A percentile compares a stretch with the other conserved stretches of the same genome.
Evolutionary conservation across 179 eudicot genomes (phyloP).

Genomic region (Spinacia oleracea): DNA sequence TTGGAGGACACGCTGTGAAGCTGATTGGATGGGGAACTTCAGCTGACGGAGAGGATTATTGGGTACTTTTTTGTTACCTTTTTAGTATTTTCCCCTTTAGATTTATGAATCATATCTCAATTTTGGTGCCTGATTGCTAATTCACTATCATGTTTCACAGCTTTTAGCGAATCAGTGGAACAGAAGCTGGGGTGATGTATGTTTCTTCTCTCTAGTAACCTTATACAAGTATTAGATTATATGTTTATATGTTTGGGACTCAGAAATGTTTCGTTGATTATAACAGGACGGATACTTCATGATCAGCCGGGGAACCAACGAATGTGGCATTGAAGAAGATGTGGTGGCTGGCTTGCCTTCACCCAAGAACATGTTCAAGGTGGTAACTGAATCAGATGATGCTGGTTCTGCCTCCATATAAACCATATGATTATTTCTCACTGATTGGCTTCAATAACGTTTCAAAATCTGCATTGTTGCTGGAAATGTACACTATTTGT

Average conservation of each 20-base stretch:
- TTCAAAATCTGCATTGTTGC: background rate
- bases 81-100: background rate
- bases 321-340: constrained; percentile 79
- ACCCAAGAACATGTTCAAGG: constrained; percentile 47
- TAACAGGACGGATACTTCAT: constrained; percentile 89
- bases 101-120: background rate
- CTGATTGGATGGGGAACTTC: constrained; percentile 96
- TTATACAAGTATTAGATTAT: no score
- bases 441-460: background rate
- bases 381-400: constrained; percentile 35
- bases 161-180: constrained; percentile 96
- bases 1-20: constrained; percentile 99
- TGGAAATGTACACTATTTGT: constrained; percentile 1
- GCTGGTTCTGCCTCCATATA: constrained; percentile 40
- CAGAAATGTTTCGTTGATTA: background rate
- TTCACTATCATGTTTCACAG: constrained; percentile 43
- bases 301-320: constrained; percentile 85
- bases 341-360: constrained; percentile 82
- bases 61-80: constrained; percentile 51
- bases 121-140: constrained; percentile 12
- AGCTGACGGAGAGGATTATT: constrained; percentile 83
- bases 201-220: constrained; percentile 29
- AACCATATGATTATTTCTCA: constrained; percentile 2
- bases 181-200: constrained; percentile 91
- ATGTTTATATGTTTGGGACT: background rate